Base-by-base conservation (phyloP, 2,329 filamentous ascomycete species). In the Stemphylium beticola region DNA sequence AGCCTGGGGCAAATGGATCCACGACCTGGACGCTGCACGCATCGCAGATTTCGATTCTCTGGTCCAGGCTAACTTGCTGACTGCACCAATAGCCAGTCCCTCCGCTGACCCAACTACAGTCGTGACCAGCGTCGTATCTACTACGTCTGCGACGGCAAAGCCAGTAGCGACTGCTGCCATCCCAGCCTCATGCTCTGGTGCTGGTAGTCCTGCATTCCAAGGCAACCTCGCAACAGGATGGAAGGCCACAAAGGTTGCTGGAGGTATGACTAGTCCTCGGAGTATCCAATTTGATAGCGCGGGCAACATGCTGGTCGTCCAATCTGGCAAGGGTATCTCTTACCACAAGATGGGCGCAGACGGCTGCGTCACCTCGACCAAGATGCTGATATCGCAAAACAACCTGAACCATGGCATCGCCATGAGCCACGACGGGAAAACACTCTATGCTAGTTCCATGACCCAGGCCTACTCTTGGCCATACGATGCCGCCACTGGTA, bases 391-490 rank as follows among this genome's bases (percentile, higher is more conserved):
- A 22, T 69, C 71, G 4, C 61, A 67, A 43, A 73, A 64, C 56
- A 71, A 65, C 24, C 55, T 80, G 10, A 85, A 85, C 54, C 81
- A 83, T 61, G 81, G 81, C 24, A 79, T 83, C 41, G 76, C 76
- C 15, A 49, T 82, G 33, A 80, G 77, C 22, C 44, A 55, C 8
- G 77, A 82, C 67, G 81, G 81, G 10, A 76, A 67, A 40, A 81
- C 77, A 4, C 70, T 83, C 5, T 83, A 82, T 60, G 81, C 79
- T 14, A 89, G 87, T 1, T 83, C 81, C 3, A 73, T 80, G 29
- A 80, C 83, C 32, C 77, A 80, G 8, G 86, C 87, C 26, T 87
- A 81, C 67, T 78, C 83, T 4, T 91, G 87, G 85, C 69, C 78
- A 15, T 92, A 92, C 69, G 81, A 89, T 62, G 74, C 83, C 18